Conservation (phyloP, 2,329 filamentous ascomycete genomes). For the Fusarium dimerum region DNA sequence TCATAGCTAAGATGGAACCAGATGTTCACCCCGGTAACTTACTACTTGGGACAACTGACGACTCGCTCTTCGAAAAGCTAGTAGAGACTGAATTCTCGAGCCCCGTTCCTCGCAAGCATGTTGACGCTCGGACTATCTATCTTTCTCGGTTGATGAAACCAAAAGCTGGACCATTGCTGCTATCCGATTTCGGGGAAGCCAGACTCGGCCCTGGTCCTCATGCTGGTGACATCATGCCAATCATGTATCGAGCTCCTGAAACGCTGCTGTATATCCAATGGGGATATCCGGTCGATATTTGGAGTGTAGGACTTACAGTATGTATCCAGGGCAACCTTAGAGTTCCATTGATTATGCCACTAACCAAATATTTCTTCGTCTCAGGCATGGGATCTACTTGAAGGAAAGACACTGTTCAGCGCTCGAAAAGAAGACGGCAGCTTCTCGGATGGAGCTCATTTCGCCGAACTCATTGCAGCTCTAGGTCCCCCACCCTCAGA, state of each 20-base stretch:
- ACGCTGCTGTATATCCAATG: slow-evolving; percentile 22
- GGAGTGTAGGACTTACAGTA: slow-evolving; percentile 31
- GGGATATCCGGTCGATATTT: slow-evolving; percentile 31
- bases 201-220: slow-evolving; percentile 27
- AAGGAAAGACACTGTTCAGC: slow-evolving; percentile 18
- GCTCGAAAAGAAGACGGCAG: slow-evolving; percentile 19
- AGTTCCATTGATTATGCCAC: neutral
- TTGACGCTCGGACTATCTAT: slow-evolving; percentile 24
- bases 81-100: slow-evolving; percentile 26
- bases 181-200: slow-evolving; percentile 32
- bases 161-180: slow-evolving; percentile 25
- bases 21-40: slow-evolving; percentile 31
- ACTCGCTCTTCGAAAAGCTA: slow-evolving; percentile 21
- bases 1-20: slow-evolving; percentile 1
- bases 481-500: slow-evolving; percentile 22
- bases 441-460: slow-evolving; percentile 24
- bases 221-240: slow-evolving; percentile 32
- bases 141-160: slow-evolving; percentile 27
- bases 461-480: slow-evolving; percentile 26
- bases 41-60: slow-evolving; percentile 21
- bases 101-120: slow-evolving; percentile 24
- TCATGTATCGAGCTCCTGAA: slow-evolving; percentile 28
- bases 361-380: too few relatives aligned
- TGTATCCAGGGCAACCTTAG: neutral
- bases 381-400: slow-evolving; percentile 29